Evolutionary conservation across 1,139 yeast genomes (phyloP).

Genomic region (Taphrina deformans): DNA sequence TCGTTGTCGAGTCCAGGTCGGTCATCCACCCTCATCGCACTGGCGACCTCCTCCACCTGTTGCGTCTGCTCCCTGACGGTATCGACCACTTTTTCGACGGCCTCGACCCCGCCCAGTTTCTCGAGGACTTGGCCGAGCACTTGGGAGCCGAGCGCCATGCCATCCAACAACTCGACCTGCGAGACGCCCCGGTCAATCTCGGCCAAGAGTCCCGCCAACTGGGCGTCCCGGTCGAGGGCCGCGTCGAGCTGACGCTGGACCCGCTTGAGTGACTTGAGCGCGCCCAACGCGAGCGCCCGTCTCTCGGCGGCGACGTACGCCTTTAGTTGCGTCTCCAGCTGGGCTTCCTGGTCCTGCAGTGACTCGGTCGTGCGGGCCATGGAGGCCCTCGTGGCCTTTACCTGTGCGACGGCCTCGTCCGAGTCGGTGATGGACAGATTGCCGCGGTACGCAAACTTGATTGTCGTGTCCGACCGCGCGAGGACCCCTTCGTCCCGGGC

Average conservation of each 20-base stretch:
- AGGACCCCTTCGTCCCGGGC: conserved; percentile 3
- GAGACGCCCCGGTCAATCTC: conserved; percentile 26
- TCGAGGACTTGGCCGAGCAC: conserved; percentile 10
- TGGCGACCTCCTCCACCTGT: conserved; percentile 24
- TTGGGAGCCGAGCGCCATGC: conserved; percentile 12
- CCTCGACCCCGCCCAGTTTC: conserved; percentile 24
- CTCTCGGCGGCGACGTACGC: neutral
- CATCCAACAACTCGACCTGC: conserved; percentile 9
- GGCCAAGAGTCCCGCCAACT: conserved; percentile 2
- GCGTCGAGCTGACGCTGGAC: neutral
- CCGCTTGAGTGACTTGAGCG: neutral
- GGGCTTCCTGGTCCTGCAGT: neutral
- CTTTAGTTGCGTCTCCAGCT: neutral
- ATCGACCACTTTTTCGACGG: conserved; percentile 19
- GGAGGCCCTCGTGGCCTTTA: neutral
- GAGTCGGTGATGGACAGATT: neutral
- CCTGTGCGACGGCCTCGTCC: conserved; percentile 24
- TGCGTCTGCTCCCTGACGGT: conserved; percentile 16
- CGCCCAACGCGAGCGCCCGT: neutral
- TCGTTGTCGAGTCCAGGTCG: neutral
- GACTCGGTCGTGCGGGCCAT: neutral
- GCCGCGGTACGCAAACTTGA: neutral
- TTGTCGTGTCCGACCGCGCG: neutral
- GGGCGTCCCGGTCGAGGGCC: conserved; percentile 6
- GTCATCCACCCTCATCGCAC: neutral